Percentiles rank a stretch among this genome's conserved stretches.
These are phyloP conservation scores for Debaryomyces psychrophilus DNA, from an alignment of 1,139 yeast genomes.

Conservation along the genomic window DNA sequence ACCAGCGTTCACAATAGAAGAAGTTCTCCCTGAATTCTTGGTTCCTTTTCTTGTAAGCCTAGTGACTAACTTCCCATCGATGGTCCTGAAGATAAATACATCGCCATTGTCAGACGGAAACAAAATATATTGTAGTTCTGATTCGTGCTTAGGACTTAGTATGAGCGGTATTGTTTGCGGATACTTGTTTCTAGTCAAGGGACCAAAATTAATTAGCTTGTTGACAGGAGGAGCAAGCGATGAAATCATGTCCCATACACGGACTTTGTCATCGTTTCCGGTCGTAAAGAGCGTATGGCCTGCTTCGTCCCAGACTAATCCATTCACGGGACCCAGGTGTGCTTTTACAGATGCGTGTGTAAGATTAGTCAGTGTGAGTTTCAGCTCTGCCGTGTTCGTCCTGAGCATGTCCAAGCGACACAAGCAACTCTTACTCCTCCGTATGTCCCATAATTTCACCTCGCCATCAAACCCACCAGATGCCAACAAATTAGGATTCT, in stretches of 20 bases:
- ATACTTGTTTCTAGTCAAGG: constrained; percentile 67
- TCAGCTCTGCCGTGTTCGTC: constrained; percentile 28
- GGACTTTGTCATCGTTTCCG: constrained; percentile 76
- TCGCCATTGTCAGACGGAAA: constrained; percentile 85
- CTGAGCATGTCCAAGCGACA: constrained; percentile 58
- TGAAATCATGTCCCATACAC: constrained; percentile 70
- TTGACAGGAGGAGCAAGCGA: constrained; percentile 54
- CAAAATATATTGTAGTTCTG: constrained; percentile 59
- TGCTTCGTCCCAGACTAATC: constrained; percentile 65
- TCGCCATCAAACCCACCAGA: constrained; percentile 81
- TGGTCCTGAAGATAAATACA: constrained; percentile 60
- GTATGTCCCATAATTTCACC: constrained; percentile 71
- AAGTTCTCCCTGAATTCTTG: constrained; percentile 41
- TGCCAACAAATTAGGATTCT: constrained; percentile 59
- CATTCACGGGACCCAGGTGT: constrained; percentile 76
- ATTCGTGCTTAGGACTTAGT: constrained; percentile 48
- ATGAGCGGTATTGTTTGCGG: constrained; percentile 51
- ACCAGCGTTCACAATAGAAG: constrained; percentile 55
- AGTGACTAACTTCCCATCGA: constrained; percentile 64
- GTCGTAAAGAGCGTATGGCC: constrained; percentile 65
- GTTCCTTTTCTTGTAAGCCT: constrained; percentile 47
- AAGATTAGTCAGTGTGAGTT: constrained; percentile 25
- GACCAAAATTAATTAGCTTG: constrained; percentile 75
- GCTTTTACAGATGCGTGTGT: constrained; percentile 54
- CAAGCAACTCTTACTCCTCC: constrained; percentile 68